phyloP scores from a whole-genome alignment of 495 filamentous ascomycete species.

The Penicillium angulare region DNA sequence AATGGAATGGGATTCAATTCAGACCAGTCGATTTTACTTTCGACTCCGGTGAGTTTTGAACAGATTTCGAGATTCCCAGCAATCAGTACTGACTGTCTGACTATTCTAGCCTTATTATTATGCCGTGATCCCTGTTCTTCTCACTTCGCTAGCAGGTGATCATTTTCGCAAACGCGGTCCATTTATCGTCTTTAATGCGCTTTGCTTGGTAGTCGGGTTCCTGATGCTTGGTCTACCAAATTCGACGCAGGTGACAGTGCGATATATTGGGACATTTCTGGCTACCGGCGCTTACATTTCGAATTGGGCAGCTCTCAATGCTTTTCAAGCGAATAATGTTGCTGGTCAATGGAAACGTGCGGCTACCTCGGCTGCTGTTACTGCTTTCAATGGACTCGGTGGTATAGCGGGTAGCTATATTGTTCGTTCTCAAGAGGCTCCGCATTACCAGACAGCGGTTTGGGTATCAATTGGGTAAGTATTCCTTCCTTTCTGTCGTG shows the following conservation, averaged over 20 bases:
- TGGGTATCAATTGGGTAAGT: slow-evolving; percentile 67
- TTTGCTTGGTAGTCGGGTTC: slow-evolving; percentile 70
- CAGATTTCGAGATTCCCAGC: not conserved
- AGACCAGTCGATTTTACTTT: slow-evolving; percentile 66
- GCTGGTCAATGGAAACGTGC: slow-evolving; percentile 75
- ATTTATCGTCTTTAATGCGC: slow-evolving; percentile 70
- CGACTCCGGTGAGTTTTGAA: slow-evolving; percentile 55
- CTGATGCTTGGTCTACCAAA: slow-evolving; percentile 65
- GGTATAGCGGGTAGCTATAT: slow-evolving; percentile 78
- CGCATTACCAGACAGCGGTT: slow-evolving; percentile 65
- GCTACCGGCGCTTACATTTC: slow-evolving; percentile 76
- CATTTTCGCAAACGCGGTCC: slow-evolving; percentile 62
- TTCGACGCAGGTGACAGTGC: slow-evolving; percentile 60
- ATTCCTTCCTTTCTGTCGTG: not conserved
- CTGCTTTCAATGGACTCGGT: slow-evolving; percentile 70
- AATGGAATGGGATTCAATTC: slow-evolving; percentile 69
- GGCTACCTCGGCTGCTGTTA: slow-evolving; percentile 65
- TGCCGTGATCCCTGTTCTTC: slow-evolving; percentile 65
- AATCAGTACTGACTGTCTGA: not conserved
- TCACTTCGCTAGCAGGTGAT: slow-evolving; percentile 69
- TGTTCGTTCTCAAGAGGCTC: slow-evolving; percentile 64
- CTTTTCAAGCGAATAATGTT: slow-evolving; percentile 72
- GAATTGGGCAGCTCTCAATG: slow-evolving; percentile 77
- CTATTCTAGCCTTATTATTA: slow-evolving; percentile 64
- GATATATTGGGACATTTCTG: slow-evolving; percentile 72